phyloP scores from a whole-genome alignment of 495 filamentous ascomycete species.

The Penicillium soppii region DNA sequence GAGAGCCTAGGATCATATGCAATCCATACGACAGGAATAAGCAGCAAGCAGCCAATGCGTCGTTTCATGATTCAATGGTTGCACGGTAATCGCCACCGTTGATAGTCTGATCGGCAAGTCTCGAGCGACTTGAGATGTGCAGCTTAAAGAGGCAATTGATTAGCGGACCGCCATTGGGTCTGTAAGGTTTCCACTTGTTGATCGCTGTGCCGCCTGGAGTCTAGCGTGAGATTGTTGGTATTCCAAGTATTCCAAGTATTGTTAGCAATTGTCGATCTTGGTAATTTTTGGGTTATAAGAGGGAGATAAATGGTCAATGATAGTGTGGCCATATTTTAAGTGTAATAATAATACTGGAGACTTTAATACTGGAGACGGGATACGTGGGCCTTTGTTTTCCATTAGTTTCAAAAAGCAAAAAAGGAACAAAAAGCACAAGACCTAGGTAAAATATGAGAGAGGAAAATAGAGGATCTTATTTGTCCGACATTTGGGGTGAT shows the following conservation, averaged over 20 bases:
- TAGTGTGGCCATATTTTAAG: no score
- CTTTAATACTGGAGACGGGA: no score
- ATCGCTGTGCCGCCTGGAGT: slow-evolving; percentile 9
- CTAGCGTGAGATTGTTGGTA: background rate
- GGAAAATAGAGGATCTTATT: slow-evolving; percentile 6
- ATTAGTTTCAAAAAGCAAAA: no score
- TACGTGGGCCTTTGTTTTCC: no score
- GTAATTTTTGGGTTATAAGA: background rate
- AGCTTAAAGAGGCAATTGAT: slow-evolving; percentile 18
- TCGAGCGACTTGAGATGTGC: slow-evolving; percentile 16
- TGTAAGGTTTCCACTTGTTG: slow-evolving; percentile 18
- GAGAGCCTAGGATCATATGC: slow-evolving; percentile 21
- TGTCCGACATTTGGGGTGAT: slow-evolving; percentile 16
- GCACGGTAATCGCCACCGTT: slow-evolving; percentile 26
- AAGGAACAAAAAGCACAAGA: background rate
- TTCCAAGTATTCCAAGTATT: background rate
- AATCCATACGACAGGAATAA: slow-evolving; percentile 6
- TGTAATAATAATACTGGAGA: no score
- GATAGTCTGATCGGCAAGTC: slow-evolving; percentile 22
- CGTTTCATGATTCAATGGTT: slow-evolving; percentile 26
- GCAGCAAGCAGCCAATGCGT: slow-evolving; percentile 17
- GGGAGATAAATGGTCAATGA: background rate
- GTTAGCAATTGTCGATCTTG: background rate
- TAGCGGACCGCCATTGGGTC: background rate
- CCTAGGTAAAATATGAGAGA: no score